Evolutionary conservation across 208 protist genomes (phyloP), one percentile per base, ranked within the genome.

Genomic region (Porcisia hertigi): DNA sequence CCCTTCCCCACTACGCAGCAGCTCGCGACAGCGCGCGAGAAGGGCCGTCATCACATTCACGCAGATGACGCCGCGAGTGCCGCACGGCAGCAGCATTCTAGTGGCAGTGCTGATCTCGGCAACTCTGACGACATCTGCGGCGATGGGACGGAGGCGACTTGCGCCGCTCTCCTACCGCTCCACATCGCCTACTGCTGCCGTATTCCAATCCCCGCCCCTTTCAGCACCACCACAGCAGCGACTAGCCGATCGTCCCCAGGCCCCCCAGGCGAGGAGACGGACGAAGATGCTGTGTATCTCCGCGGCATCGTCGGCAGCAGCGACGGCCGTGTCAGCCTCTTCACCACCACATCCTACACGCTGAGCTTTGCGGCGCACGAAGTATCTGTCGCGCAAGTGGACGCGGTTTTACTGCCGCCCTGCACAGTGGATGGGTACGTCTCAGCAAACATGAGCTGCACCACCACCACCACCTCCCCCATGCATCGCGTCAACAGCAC

Each of bases 281-380:
- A 54, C 2, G 69, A 75, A 16, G 62, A 73, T 7, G 62, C 62
- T 4, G 73, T 90, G 45, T 94, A 87, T 73, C 72, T 93, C 30
- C 87, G 92, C 20, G 92, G 90, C 20, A 73, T 94, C 7, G 91
- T 97, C 1, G 92, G 92, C 3, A 75, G 73, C 67, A 89, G 80
- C 59, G 87, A 97, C 69, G 92, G 92, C 3, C 85, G 90, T n/a
- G 89, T 97, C 11, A 86, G 82, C 75, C 71, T 94, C 30, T 94
- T 97, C 76, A 91, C 89, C 0, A 91, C 94, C 64, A 59, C 75
- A 18, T 75, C 86, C 52, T 97, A 92, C 77, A 84, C 86, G 49
- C 86, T 92, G 69, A 85, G 87, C 52, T 97, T 95, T 58, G 79
- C 88, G 9, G 92, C 91, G 14, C 88, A 95, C 70, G 84, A 94